Percentiles rank a stretch among this genome's conserved stretches.
Conservation (phyloP, 2,329 filamentous ascomycete genomes). For the Arthrobotrys conoides region DNA sequence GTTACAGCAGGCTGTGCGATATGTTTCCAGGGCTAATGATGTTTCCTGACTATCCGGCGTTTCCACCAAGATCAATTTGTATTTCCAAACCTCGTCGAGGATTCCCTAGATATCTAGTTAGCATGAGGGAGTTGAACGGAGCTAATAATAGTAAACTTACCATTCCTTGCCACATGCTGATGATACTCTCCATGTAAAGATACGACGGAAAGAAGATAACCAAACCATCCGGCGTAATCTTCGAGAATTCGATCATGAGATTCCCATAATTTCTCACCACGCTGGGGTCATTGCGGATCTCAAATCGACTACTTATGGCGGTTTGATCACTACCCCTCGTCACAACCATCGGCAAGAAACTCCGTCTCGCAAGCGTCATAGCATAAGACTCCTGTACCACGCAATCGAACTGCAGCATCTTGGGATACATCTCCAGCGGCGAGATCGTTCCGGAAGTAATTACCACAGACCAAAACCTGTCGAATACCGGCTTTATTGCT, state of each 20-base stretch:
- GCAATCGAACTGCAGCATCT: constrained; percentile 93
- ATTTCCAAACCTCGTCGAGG: constrained; percentile 97
- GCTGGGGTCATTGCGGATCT: constrained; percentile 93
- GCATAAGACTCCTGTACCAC: constrained; percentile 97
- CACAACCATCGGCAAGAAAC: constrained; percentile 98
- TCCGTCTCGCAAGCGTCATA: constrained; percentile 93
- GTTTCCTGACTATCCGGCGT: constrained; percentile 98
- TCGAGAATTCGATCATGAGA: constrained; percentile 92
- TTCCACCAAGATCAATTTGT: constrained; percentile 97
- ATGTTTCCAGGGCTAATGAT: constrained; percentile 93
- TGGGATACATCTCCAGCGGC: constrained; percentile 97
- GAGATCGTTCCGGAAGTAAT: constrained; percentile 98
- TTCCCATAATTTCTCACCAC: constrained; percentile 98
- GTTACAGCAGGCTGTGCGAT: constrained; percentile 97
- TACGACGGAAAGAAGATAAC: constrained; percentile 99
- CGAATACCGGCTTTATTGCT: constrained; percentile 96
- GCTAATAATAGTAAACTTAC: constrained; percentile 36
- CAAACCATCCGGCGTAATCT: constrained; percentile 94
- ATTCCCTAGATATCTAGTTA: constrained; percentile 73
- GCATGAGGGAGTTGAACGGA: neutral
- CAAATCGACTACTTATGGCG: constrained; percentile 91
- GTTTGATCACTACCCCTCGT: constrained; percentile 95
- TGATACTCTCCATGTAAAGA: constrained; percentile 99
- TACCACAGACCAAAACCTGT: constrained; percentile 96
- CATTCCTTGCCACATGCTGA: constrained; percentile 99